phyloP scores from a whole-genome alignment of 257 asterid genomes.

The Solanum clarkiae region DNA sequence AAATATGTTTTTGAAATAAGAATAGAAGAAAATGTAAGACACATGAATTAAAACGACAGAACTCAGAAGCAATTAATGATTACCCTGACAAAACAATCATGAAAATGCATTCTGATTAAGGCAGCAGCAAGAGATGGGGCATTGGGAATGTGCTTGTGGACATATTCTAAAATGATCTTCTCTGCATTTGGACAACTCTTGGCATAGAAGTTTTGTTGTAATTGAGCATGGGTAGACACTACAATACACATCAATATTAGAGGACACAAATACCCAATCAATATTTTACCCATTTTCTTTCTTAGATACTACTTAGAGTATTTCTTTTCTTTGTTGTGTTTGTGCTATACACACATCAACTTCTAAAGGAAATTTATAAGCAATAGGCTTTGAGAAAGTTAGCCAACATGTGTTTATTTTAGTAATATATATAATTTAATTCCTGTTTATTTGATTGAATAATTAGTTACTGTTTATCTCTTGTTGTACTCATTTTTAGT shows the following conservation, averaged over 20 bases:
- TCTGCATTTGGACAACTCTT: slow-evolving; percentile 11
- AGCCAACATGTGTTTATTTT: background rate
- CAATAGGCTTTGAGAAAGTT: background rate
- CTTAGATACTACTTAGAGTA: background rate
- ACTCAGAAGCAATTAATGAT: background rate
- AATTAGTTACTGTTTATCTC: background rate
- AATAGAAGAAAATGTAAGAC: background rate
- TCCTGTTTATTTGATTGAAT: background rate
- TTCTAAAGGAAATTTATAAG: background rate
- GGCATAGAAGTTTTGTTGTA: background rate
- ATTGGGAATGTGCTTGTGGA: background rate
- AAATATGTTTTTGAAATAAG: background rate
- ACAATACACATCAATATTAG: background rate
- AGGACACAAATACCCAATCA: background rate
- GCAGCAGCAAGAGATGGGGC: slow-evolving; percentile 20
- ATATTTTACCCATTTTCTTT: background rate
- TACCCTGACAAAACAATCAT: slow-evolving; percentile 26
- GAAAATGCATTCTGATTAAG: slow-evolving; percentile 20
- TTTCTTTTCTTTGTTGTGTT: background rate
- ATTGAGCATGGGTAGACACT: background rate
- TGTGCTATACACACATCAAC: background rate
- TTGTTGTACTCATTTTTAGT: background rate
- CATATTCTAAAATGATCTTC: background rate
- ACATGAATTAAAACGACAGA: background rate
- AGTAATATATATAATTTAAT: background rate